These are phyloP conservation scores for Diutina pseudorugosa DNA, from an alignment of 1,139 yeast genomes.

Conservation along the genomic window DNA sequence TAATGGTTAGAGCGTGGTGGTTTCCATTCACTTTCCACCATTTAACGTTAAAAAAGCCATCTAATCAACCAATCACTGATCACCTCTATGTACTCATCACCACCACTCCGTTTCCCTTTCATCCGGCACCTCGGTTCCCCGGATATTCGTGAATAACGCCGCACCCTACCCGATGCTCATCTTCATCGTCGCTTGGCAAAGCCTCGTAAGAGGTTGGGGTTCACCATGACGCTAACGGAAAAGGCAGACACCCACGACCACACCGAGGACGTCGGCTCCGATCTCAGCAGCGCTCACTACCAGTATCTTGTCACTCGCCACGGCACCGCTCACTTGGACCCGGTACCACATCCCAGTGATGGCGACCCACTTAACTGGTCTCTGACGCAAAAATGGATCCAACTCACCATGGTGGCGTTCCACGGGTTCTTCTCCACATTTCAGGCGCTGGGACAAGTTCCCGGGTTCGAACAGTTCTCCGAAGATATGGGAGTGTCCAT, in stretches of 20 bases:
- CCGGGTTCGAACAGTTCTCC: background rate
- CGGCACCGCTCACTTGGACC: background rate
- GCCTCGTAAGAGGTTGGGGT: background rate
- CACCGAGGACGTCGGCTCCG: background rate
- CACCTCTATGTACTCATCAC: too few relatives aligned
- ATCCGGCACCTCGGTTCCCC: too few relatives aligned
- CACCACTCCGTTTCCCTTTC: too few relatives aligned
- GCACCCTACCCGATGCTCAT: too few relatives aligned
- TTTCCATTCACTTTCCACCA: too few relatives aligned
- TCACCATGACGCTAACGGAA: background rate
- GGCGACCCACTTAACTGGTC: background rate
- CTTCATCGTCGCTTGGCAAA: too few relatives aligned
- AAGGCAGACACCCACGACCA: background rate
- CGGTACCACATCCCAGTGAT: background rate
- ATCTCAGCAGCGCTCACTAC: background rate
- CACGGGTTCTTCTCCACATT: conserved; percentile 1
- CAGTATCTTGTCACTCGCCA: background rate
- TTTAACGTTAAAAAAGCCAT: too few relatives aligned
- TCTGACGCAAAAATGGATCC: background rate
- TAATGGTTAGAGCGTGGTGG: too few relatives aligned
- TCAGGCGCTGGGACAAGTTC: conserved; percentile 2
- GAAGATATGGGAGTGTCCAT: background rate
- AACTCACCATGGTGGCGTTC: conserved; percentile 1
- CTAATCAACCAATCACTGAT: too few relatives aligned
- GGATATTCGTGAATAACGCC: too few relatives aligned